Base-by-base conservation (phyloP, 169 alveolate species). In the Plasmodium inui region DNA sequence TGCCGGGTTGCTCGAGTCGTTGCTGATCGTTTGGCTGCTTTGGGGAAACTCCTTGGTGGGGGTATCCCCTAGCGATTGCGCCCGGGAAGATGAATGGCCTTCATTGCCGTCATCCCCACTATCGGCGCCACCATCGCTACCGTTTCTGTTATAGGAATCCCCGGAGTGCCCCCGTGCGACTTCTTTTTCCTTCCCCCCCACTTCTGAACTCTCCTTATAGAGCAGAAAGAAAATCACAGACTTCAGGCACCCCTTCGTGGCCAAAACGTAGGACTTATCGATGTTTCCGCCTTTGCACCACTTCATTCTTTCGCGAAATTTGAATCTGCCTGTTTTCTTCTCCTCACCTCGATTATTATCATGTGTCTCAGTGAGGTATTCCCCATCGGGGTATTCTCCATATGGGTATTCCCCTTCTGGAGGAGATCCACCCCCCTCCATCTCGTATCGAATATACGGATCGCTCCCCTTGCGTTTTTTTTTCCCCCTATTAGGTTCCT, bases 191-290 rank as follows among this genome's bases (percentile, higher is more conserved):
- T 22, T 30, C 4, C 37, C 34, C 10, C 72, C 46, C 10, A 26
- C 78, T 53, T 30, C 39, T 61, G n/a, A 76, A 53, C 41, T 32
- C 91, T 89, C 78, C 32, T 84, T 72, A 80, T 89, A 89, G 19
- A 89, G 82, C 55, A 89, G 80, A 26, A 89, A 61, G 53, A 89
- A 89, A 50, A 89, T 79, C 22, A 89, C 94, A 37, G 94, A 78
- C 72, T 89, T 89, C 34, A 80, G 34, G 44, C 89, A 89, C 50
- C 94, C 94, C 83, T 78, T 89, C 22, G 94, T 89, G 17, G 88
- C 94, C 83, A 89, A 89, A 57, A 89, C 94, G 34, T 89, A 89
- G 26, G 94, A 83, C n/a, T 89, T 89, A 3, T 89, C 94, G 70
- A 81, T 67, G 73, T 89, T 80, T n/a, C 41, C 26, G 41, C 73